phyloP scores from a whole-genome alignment of 2,329 filamentous ascomycete species.

The Xylariales sp. region DNA sequence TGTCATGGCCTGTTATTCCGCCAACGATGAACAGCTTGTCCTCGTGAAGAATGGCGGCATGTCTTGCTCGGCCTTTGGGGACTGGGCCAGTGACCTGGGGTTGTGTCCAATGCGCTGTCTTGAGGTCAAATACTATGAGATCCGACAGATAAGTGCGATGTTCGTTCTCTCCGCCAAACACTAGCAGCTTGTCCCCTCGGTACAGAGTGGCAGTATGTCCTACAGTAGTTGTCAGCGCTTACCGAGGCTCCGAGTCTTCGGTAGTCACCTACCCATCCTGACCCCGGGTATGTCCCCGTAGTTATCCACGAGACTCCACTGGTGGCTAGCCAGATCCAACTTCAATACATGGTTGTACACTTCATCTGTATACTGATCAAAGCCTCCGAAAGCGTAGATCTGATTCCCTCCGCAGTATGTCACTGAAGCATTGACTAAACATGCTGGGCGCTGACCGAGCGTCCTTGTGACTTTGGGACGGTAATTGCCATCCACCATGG shows the following conservation, averaged over 20 bases:
- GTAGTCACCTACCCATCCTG: slow-evolving; percentile 78
- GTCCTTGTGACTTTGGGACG: slow-evolving; percentile 78
- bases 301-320: slow-evolving; percentile 96
- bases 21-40: slow-evolving; percentile 95
- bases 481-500: slow-evolving; percentile 64
- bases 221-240: slow-evolving; percentile 30
- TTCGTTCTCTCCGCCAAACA: slow-evolving; percentile 97
- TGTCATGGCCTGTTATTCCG: slow-evolving; percentile 91
- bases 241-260: no score
- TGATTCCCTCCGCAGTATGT: slow-evolving; percentile 98
- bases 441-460: slow-evolving; percentile 78
- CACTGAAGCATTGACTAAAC: slow-evolving; percentile 94
- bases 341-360: slow-evolving; percentile 96
- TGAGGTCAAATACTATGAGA: slow-evolving; percentile 91
- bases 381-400: slow-evolving; percentile 97
- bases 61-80: slow-evolving; percentile 84
- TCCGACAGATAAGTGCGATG: slow-evolving; percentile 94
- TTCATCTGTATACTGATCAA: slow-evolving; percentile 98
- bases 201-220: slow-evolving; percentile 94
- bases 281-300: slow-evolving; percentile 97
- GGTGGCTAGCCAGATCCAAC: slow-evolving; percentile 79
- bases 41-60: slow-evolving; percentile 90
- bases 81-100: slow-evolving; percentile 79
- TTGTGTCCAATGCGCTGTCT: slow-evolving; percentile 92
- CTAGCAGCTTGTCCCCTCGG: slow-evolving; percentile 88